Evolutionary conservation across 192 early-diverging fungal genomes (phyloP), one percentile per base, ranked within the genome.

Genomic region (Dimargaris cristalligena): DNA sequence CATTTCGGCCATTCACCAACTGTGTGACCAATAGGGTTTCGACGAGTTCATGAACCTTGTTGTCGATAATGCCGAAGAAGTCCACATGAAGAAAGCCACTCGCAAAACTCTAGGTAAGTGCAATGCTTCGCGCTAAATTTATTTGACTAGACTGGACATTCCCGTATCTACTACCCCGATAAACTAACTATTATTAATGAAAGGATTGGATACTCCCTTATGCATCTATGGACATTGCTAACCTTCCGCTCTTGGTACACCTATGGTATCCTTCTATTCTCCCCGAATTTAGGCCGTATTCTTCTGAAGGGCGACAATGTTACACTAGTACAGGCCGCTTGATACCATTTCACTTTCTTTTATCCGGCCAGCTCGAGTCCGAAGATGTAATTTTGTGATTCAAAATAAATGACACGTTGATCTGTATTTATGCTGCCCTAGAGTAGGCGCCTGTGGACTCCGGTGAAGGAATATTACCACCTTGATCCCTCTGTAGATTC

Each of bases 41-140:
- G 94, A 97, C 68, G 94, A 97, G 68, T 97, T 97, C 69, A 94
- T 97, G 91, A 92, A 88, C 65, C 67, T 97, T 61, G 94, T 97
- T 20, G 73, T 97, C 56, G 94, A 90, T 65, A 78, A 91, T 25
- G 89, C 90, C 28, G 82, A 78, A 54, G 94, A 97, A 71, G 73
- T 93, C 16, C 71, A 86, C 50, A 62, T 72, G 48, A 93, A 92
- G 75, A 88, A 88, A 58, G 78, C 76, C 49, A 84, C 83, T 22
- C 71, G 81, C 60, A 85, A 79, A 61, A 58, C 72, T 25, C 68
- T 97, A 46, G 93, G 89, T 80, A 69, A 54, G 52, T 35, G 34
- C 22, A 29, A 48, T 16, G 33, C 6, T 13, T 45, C 29, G n/a
- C n/a, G 44, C 23, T 13, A 13, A 14, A 26, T 29, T 14, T 22